phyloP scores from a whole-genome alignment of 108 stramenopile species.

The Nitzschia putrida region DNA sequence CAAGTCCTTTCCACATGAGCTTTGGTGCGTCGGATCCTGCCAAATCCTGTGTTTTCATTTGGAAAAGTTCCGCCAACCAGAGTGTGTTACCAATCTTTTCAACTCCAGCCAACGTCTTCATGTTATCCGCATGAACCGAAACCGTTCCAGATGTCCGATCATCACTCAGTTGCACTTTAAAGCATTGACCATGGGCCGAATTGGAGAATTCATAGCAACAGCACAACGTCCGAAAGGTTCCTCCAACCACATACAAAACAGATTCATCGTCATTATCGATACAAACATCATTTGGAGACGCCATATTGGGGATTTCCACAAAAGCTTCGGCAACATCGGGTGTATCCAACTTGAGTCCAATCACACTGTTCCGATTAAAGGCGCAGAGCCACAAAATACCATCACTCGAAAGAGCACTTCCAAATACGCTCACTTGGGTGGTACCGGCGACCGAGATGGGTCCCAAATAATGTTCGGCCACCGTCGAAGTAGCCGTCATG shows the following conservation, averaged over 20 bases:
- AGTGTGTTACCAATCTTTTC: not conserved
- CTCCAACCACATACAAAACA: conserved; percentile 13
- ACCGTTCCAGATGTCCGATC: not conserved
- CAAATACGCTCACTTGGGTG: not conserved
- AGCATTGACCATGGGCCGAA: conserved; percentile 8
- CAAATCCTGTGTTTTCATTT: not conserved
- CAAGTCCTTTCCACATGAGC: conserved; percentile 12
- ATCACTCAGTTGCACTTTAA: not conserved
- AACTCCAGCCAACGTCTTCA: conserved; percentile 4
- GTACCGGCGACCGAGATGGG: not conserved
- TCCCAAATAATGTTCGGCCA: not conserved
- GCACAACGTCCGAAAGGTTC: conserved; percentile 5
- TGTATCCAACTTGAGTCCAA: not conserved
- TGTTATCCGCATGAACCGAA: not conserved
- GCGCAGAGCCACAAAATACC: not conserved
- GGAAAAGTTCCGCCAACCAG: conserved; percentile 13
- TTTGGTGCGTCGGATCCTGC: not conserved
- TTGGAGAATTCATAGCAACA: conserved; percentile 10
- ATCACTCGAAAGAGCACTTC: conserved; percentile 7
- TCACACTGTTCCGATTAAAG: conserved; percentile 9
- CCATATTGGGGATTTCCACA: conserved; percentile 2
- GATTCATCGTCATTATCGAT: conserved; percentile 5
- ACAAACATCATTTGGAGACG: conserved; percentile 5
- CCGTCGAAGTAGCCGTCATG: not conserved
- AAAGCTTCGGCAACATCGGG: not conserved